phyloP scores from a whole-genome alignment of 2,329 filamentous ascomycete genomes.

The Diplodia scrobiculata region DNA sequence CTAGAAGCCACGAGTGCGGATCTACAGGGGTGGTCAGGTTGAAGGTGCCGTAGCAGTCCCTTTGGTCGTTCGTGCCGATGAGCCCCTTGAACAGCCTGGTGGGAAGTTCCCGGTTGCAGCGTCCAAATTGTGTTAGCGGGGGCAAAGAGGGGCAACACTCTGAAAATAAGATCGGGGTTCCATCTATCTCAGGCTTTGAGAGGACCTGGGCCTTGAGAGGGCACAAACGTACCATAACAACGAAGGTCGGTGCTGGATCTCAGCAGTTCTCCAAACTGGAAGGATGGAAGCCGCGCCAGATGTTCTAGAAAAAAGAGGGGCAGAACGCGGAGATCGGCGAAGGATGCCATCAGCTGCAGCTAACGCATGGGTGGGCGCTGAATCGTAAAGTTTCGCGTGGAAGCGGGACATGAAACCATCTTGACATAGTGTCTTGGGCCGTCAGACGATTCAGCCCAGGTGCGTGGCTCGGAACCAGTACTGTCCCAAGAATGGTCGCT shows the following conservation, averaged over 20 bases:
- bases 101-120: background rate
- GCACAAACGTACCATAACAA: background rate
- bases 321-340: slow-evolving; percentile 21
- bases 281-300: slow-evolving; percentile 9
- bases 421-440: slow-evolving; percentile 37
- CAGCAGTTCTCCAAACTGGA: background rate
- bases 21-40: slow-evolving; percentile 15
- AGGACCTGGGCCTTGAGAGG: background rate
- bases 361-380: slow-evolving; percentile 13
- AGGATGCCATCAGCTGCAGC: slow-evolving; percentile 19
- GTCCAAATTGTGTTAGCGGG: background rate
- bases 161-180: background rate
- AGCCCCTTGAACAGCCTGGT: background rate
- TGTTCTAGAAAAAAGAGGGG: slow-evolving; percentile 27
- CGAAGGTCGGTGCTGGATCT: background rate
- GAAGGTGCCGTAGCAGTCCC: slow-evolving; percentile 3
- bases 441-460: slow-evolving; percentile 27
- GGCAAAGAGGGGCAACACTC: slow-evolving; percentile 1
- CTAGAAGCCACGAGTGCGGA: background rate
- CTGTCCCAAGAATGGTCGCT: slow-evolving; percentile 25
- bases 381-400: slow-evolving; percentile 41
- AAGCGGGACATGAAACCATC: slow-evolving; percentile 37
- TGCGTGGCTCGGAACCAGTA: slow-evolving; percentile 22
- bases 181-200: background rate
- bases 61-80: slow-evolving; percentile 7